Conservation (phyloP, 2,329 filamentous ascomycete genomes). For the Paramyrothecium roridum region DNA sequence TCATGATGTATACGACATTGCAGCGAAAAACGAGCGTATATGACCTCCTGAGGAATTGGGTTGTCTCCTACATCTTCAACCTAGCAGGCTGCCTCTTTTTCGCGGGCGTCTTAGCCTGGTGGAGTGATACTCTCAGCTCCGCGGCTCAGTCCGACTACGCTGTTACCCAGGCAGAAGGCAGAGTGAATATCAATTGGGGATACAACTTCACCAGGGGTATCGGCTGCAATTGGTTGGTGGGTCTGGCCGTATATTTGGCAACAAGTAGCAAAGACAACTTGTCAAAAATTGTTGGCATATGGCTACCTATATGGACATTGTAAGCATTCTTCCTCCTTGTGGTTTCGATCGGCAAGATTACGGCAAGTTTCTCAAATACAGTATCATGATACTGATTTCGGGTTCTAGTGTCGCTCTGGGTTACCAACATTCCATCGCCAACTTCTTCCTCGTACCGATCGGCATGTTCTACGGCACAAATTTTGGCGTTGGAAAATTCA, state of each 20-base stretch:
- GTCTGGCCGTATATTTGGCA: neutral
- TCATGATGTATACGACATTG: conserved; percentile 1
- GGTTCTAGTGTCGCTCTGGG: neutral
- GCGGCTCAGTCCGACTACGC: neutral
- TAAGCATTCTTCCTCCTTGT: neutral
- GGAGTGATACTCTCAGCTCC: neutral
- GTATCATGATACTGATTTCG: neutral
- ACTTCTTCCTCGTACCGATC: conserved; percentile 2
- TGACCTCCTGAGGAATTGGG: neutral
- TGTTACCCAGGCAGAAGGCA: neutral
- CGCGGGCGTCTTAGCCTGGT: neutral
- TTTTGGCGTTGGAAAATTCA: neutral
- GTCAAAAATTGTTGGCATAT: conserved; percentile 1
- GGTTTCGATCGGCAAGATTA: neutral
- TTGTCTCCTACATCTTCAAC: conserved; percentile 1
- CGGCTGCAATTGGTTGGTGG: conserved; percentile 1
- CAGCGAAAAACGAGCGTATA: neutral
- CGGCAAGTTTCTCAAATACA: neutral
- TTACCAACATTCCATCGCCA: neutral
- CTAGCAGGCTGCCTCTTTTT: neutral
- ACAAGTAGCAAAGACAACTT: conserved; percentile 2
- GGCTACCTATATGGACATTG: neutral
- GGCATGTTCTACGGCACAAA: conserved; percentile 1
- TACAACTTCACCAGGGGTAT: neutral
- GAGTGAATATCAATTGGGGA: neutral